phyloP scores from a whole-genome alignment of 345 rosid species.

The Eucalyptus cloeziana region DNA sequence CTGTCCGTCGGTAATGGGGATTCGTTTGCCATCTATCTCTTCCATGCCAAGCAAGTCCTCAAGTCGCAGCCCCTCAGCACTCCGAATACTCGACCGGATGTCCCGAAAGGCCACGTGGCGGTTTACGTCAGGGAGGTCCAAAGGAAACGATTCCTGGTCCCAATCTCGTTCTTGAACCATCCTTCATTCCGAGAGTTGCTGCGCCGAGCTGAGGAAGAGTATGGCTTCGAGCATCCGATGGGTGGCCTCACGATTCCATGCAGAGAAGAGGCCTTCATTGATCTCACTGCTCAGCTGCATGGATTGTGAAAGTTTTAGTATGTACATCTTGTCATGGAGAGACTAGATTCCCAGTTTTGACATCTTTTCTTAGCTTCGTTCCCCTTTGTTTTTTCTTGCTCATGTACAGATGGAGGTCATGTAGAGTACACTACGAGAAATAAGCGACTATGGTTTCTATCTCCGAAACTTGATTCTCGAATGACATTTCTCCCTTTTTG shows the following conservation, averaged over 20 bases:
- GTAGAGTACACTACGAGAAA: background rate
- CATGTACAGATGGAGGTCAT: background rate
- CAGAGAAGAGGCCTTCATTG: constrained; percentile 20
- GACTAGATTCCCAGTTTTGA: background rate
- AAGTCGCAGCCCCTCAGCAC: background rate
- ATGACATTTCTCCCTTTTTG: background rate
- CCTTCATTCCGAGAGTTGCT: constrained; percentile 31
- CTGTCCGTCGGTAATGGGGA: constrained; percentile 2
- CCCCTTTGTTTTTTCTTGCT: background rate
- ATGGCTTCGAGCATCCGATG: constrained; percentile 30
- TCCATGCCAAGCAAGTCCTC: constrained; percentile 7
- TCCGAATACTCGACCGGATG: background rate
- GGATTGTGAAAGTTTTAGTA: background rate
- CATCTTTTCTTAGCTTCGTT: background rate
- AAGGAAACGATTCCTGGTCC: constrained; percentile 21
- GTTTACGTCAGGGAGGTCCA: constrained; percentile 33
- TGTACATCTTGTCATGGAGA: background rate
- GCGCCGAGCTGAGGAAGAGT: constrained; percentile 15
- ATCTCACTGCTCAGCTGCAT: constrained; percentile 11
- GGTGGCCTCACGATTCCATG: constrained; percentile 44
- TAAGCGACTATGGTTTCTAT: background rate
- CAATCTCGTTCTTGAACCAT: constrained; percentile 26
- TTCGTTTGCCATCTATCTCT: constrained; percentile 11
- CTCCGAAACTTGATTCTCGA: background rate
- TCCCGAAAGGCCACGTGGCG: constrained; percentile 25